These are phyloP conservation scores for Corylus avellana DNA, from an alignment of 306 rosid genomes.

Conservation along the genomic window DNA sequence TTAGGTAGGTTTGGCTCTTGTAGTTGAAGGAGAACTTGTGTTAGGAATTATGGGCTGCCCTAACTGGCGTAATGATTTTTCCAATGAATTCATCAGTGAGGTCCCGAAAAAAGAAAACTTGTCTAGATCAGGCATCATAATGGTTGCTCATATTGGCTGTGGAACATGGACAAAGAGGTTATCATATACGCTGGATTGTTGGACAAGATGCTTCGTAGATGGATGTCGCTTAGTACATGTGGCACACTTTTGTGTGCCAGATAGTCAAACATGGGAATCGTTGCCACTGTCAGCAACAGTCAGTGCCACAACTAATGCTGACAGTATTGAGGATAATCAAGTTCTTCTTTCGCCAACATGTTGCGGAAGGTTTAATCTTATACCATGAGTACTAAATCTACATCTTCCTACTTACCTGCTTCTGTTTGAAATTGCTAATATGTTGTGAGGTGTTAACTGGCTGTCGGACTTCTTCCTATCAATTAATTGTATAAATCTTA, in stretches of 20 bases:
- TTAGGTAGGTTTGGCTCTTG: constrained; percentile 93
- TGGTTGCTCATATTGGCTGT: constrained; percentile 78
- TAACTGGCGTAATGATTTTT: constrained; percentile 60
- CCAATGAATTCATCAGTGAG: constrained; percentile 37
- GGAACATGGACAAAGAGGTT: constrained; percentile 76
- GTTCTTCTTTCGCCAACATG: constrained; percentile 64
- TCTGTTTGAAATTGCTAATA: constrained; percentile 16
- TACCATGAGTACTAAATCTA: background rate
- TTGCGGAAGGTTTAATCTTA: constrained; percentile 74
- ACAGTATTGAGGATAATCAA: constrained; percentile 43
- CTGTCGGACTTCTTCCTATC: background rate
- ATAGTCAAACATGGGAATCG: constrained; percentile 80
- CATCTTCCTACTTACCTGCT: constrained; percentile 19
- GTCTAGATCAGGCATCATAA: constrained; percentile 57
- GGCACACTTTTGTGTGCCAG: constrained; percentile 68
- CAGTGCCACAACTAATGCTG: constrained; percentile 45
- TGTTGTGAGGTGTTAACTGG: background rate
- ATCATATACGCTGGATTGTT: constrained; percentile 31
- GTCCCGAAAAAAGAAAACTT: constrained; percentile 35
- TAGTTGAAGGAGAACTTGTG: constrained; percentile 77
- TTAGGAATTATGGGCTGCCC: constrained; percentile 94
- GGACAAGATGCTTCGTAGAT: constrained; percentile 77
- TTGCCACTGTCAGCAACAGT: constrained; percentile 61
- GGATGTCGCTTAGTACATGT: constrained; percentile 42
- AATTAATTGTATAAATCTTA: background rate